Evolutionary conservation across 2,329 filamentous ascomycete species (phyloP).

Genomic region (Pyrenophora graminea): DNA sequence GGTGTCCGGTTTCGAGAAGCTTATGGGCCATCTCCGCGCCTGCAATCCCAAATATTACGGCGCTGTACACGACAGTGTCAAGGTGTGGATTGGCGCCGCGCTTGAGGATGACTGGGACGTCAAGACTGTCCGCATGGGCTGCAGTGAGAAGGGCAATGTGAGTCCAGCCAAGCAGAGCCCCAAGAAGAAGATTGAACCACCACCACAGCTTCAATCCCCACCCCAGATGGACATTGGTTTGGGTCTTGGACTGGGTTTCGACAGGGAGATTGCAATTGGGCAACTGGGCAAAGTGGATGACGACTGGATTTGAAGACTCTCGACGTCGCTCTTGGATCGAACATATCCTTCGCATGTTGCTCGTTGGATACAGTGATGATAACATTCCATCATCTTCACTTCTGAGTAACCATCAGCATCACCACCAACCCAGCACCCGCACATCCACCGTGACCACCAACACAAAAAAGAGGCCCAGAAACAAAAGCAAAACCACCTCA

Average conservation of each 20-base stretch:
- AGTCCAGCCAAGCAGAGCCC: constrained; percentile 48
- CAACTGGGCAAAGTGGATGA: constrained; percentile 24
- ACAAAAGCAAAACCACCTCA: too few relatives aligned
- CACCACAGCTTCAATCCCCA: constrained; percentile 46
- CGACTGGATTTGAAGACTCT: constrained; percentile 39
- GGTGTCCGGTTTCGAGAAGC: constrained; percentile 87
- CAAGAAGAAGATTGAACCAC: constrained; percentile 46
- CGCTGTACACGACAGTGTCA: constrained; percentile 83
- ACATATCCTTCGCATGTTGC: background rate
- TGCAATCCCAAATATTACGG: constrained; percentile 99
- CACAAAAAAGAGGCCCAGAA: too few relatives aligned
- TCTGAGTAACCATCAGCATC: too few relatives aligned
- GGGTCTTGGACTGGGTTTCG: constrained; percentile 36
- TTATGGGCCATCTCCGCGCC: constrained; percentile 79
- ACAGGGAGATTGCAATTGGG: constrained; percentile 33
- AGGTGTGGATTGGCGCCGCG: constrained; percentile 88
- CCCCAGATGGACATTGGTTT: constrained; percentile 45
- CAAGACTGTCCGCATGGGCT: constrained; percentile 75
- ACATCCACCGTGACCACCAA: too few relatives aligned
- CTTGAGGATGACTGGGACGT: constrained; percentile 87
- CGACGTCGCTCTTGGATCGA: background rate
- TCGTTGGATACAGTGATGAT: too few relatives aligned
- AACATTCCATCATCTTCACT: too few relatives aligned
- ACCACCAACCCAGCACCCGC: too few relatives aligned
- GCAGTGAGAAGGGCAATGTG: constrained; percentile 44